Evolutionary conservation across 2,329 filamentous ascomycete genomes (phyloP), one percentile per base, ranked within the genome.

Genomic region (Orbilia blumenaviensis): DNA sequence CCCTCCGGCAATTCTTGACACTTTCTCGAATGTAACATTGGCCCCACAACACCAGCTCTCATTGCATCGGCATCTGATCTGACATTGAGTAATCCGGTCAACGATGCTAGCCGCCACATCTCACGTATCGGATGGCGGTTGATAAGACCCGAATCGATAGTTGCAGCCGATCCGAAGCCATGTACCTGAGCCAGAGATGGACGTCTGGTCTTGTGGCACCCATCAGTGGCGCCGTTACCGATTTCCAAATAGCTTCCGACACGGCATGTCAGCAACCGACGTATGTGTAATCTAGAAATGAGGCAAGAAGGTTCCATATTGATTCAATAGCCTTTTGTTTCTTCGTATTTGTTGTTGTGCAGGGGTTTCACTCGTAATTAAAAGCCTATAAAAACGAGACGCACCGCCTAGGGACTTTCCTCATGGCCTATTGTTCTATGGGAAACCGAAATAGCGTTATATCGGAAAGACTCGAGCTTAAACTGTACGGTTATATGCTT

Each of bases 401-500:
- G 41, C 38, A 27, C 46, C 41, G 56, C n/a, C 21, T 29, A 10
- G 21, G 27, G 34, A n/a, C 44, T 1, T 52, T n/a, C 54, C 21
- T 61, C 16, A 16, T 32, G 27, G 27, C 7, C 58, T 2, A 6
- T 32, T 25, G 29, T 50, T 23, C 18, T 69, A 29, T 41, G 25
- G 29, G 6, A 61, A n/a, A 63, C 69, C 42, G 56, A 75, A 67
- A 41, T 21, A 75, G 69, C 52, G 66, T 46, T 75, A 75, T 75
- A 67, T 75, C 71, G 71, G 71, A 75, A 75, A 68, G 71, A 75
- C 71, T 75, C 56, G 46, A 75, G 46, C 56, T 56, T 42, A 64
- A 25, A 23, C 38, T 29, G 34, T 29, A 50, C 42, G 60, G 56
- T 50, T 71, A 61, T 66, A 50, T 72, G 18, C 29, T 16, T 38